phyloP scores from a whole-genome alignment of 2,329 filamentous ascomycete genomes.

The Bipolaris bicolor region DNA sequence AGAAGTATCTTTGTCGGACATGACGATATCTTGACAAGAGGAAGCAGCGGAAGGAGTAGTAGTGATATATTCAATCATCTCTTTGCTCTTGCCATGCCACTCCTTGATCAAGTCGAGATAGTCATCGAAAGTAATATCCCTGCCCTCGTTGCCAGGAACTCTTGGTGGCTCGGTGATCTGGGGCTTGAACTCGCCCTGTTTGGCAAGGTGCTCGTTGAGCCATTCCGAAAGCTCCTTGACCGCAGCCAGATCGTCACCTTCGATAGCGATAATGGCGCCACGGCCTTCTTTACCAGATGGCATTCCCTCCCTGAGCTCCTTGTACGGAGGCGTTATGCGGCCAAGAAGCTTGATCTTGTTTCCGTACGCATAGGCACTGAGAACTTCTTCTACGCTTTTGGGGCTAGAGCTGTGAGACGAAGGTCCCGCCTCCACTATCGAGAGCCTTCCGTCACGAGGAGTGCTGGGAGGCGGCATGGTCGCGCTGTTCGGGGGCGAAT shows the following conservation, averaged over 20 bases:
- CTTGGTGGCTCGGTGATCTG: constrained; percentile 58
- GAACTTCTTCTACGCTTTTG: constrained; percentile 68
- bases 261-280: constrained; percentile 83
- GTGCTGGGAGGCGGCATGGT: constrained; percentile 43
- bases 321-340: constrained; percentile 74
- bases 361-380: constrained; percentile 75
- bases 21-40: constrained; percentile 5
- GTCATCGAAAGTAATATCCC: constrained; percentile 50
- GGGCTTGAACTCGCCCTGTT: constrained; percentile 59
- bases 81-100: constrained; percentile 77
- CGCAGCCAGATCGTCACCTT: constrained; percentile 71
- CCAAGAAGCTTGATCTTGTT: constrained; percentile 79
- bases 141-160: constrained; percentile 43
- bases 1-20: constrained; percentile 21
- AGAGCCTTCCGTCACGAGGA: constrained; percentile 35
- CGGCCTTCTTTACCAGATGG: constrained; percentile 55
- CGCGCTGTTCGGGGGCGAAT: constrained; percentile 42
- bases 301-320: constrained; percentile 31
- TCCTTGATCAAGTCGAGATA: constrained; percentile 72
- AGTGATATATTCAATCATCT: constrained; percentile 68
- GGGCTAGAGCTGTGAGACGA: constrained; percentile 22
- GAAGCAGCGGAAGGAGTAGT: constrained; percentile 20
- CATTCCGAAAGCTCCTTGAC: constrained; percentile 70
- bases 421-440: constrained; percentile 16
- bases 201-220: constrained; percentile 61